Evolutionary conservation across 129 eudicot species (phyloP), one percentile per base, ranked within the genome.

Genomic region (Centrapalus pauciflorus): DNA sequence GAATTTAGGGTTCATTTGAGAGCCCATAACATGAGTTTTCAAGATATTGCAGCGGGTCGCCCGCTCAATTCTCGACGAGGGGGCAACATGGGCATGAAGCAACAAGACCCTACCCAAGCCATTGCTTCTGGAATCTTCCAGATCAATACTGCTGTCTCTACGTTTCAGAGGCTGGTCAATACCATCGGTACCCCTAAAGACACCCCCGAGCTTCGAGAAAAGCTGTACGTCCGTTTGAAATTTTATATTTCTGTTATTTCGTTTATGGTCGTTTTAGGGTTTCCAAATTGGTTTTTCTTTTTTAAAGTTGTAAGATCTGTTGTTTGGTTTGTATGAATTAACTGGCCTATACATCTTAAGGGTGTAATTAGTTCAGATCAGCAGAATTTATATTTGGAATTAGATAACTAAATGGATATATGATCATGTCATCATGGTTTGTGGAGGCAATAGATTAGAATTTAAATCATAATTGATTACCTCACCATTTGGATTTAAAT

Each of bases 41-140:
- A 85, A 70, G 96, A 89, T 83, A 81, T 90, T 1, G 95, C 81
- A 90, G 73, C 90, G 64, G 96, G 96, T 16, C 77, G 95, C 19
- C 81, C 83, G 52, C 16, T 51, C 17, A 82, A 80, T 59, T 61
- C 80, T 26, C 73, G 79, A 38, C 72, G 85, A 12, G 63, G 1
- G 19, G 86, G 74, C 0, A 51, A 55, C 30, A 56, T 55, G 1
- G 81, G 79, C 32, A 73, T 75, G 62, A 80, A 78, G 48, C 71
- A 11, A 43, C 92, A 85, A 25, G 97, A 89, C 59, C 87, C 97
- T n/a, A 85, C 90, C 40, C 97, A 89, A 68, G 95, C 88, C 0
- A 91, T 89, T 40, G 97, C 88, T 40, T 89, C 97, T 46, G 97
- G 97, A 40, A 89, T 89, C 25, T 89, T 89, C 78, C 97, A 89